phyloP scores from a whole-genome alignment of 1,284 basidiomycete species.

The Trametes sp. region DNA sequence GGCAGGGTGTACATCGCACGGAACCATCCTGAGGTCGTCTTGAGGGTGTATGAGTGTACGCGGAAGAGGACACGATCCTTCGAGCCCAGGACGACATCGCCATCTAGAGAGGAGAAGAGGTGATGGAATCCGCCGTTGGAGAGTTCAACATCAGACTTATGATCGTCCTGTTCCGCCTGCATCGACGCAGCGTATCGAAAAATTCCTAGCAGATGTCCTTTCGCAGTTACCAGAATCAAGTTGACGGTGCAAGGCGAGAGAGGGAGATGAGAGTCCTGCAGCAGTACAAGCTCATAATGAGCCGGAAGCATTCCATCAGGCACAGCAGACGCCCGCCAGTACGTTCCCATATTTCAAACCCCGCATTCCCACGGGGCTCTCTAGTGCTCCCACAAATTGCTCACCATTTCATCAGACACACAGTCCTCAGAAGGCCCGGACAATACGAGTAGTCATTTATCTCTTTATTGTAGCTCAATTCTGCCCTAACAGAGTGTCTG shows the following conservation, averaged over 20 bases:
- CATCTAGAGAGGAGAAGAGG: conserved; percentile 54
- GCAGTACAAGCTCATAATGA: too few species aligned
- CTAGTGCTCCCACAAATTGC: neutral
- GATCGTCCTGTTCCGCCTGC: conserved; percentile 29
- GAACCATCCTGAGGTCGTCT: conserved; percentile 71
- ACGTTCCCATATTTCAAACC: neutral
- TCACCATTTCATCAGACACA: too few species aligned
- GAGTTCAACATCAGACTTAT: conserved; percentile 13
- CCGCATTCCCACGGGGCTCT: neutral
- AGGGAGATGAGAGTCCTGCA: too few species aligned
- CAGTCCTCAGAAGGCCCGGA: too few species aligned
- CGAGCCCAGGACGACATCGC: conserved; percentile 57
- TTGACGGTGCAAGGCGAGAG: too few species aligned
- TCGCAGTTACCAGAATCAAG: too few species aligned
- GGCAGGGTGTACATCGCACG: conserved; percentile 66
- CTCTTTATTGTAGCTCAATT: too few species aligned
- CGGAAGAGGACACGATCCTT: conserved; percentile 58
- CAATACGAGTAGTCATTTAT: too few species aligned
- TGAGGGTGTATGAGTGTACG: conserved; percentile 63
- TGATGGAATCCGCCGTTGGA: conserved; percentile 46
- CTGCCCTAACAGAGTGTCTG: too few species aligned
- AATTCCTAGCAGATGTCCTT: too few species aligned
- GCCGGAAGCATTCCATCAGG: too few species aligned
- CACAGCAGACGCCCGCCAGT: neutral
- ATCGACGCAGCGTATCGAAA: conserved; percentile 14